Percentiles rank a stretch among this genome's conserved stretches.
Evolutionary conservation across 2,329 filamentous ascomycete species (phyloP).

Genomic region (Chaetomium olivaceum): DNA sequence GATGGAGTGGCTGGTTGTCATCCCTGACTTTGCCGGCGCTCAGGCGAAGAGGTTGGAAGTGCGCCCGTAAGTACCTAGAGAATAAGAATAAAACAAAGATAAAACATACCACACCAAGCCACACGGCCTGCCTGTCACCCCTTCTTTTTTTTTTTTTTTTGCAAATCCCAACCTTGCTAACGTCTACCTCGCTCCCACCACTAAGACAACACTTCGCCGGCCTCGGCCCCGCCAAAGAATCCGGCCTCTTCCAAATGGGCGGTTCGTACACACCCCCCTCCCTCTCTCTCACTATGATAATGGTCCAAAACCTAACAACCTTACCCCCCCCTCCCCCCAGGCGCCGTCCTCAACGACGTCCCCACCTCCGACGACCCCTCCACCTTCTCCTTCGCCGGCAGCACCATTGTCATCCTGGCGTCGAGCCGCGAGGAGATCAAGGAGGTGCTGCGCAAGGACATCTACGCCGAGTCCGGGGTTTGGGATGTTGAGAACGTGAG

Average conservation of each 20-base stretch:
- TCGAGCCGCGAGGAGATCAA: constrained; percentile 69
- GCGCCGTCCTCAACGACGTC: constrained; percentile 66
- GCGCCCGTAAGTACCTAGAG: constrained; percentile 53
- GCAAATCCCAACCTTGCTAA: not conserved
- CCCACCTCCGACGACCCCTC: constrained; percentile 60
- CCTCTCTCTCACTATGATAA: too few relatives aligned
- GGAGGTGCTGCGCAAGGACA: constrained; percentile 66
- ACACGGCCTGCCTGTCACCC: not conserved
- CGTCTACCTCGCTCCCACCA: not conserved
- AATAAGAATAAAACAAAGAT: not conserved
- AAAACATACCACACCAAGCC: not conserved
- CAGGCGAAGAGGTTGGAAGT: constrained; percentile 63
- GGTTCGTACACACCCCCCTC: constrained; percentile 47
- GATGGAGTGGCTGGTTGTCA: constrained; percentile 67
- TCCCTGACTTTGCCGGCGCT: constrained; percentile 65
- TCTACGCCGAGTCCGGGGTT: constrained; percentile 70
- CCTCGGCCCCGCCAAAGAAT: constrained; percentile 53
- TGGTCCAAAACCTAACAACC: too few relatives aligned
- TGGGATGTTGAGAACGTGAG: constrained; percentile 75
- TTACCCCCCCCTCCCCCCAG: too few relatives aligned
- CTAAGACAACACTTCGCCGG: constrained; percentile 56
- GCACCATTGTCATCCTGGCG: constrained; percentile 67
- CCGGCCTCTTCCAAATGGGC: constrained; percentile 64
- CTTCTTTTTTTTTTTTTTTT: not conserved
- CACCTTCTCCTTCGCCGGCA: constrained; percentile 71